Evolutionary conservation across 2,329 filamentous ascomycete genomes (phyloP).

Genomic region (Aspergillus fischeri): DNA sequence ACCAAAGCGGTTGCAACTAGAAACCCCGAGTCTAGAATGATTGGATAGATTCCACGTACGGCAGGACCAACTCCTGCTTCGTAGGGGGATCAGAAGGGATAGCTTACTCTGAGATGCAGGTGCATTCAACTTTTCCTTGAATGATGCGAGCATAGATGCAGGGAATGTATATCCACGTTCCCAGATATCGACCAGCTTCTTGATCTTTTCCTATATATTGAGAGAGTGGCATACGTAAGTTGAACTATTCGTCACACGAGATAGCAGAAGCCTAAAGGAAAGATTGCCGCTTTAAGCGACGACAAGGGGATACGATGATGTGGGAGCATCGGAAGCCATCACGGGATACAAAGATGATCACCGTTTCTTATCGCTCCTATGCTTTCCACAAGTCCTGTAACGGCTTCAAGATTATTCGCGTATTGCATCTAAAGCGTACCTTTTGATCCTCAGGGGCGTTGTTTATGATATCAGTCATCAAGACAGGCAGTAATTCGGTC

Average conservation of each 20-base stretch:
- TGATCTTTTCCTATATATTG: conserved; percentile 80
- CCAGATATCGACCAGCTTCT: conserved; percentile 95
- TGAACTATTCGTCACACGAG: conserved; percentile 33
- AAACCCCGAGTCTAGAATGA: conserved; percentile 7
- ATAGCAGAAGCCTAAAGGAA: conserved; percentile 17
- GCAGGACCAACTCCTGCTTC: background rate
- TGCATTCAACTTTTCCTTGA: conserved; percentile 74
- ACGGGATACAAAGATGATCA: conserved; percentile 29
- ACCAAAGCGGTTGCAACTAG: background rate
- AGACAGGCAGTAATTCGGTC: conserved; percentile 84
- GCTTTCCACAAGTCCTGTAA: conserved; percentile 30
- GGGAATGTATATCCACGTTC: conserved; percentile 93
- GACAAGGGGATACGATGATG: conserved; percentile 21
- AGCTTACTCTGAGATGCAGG: conserved; percentile 61
- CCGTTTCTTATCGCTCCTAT: conserved; percentile 18
- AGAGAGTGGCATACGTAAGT: conserved; percentile 49
- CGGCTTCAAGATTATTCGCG: conserved; percentile 19
- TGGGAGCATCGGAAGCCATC: conserved; percentile 15
- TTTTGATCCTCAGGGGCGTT: conserved; percentile 91
- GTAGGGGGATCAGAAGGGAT: conserved; percentile 22
- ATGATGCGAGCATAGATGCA: conserved; percentile 68
- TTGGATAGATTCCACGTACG: background rate
- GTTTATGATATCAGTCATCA: conserved; percentile 94
- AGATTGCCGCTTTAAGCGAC: conserved; percentile 18
- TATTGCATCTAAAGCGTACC: conserved; percentile 62